A percentile compares a stretch with the other conserved stretches of the same genome.
These are phyloP conservation scores for Rubia balearica DNA, from an alignment of 305 asterid species.

Conservation along the genomic window DNA sequence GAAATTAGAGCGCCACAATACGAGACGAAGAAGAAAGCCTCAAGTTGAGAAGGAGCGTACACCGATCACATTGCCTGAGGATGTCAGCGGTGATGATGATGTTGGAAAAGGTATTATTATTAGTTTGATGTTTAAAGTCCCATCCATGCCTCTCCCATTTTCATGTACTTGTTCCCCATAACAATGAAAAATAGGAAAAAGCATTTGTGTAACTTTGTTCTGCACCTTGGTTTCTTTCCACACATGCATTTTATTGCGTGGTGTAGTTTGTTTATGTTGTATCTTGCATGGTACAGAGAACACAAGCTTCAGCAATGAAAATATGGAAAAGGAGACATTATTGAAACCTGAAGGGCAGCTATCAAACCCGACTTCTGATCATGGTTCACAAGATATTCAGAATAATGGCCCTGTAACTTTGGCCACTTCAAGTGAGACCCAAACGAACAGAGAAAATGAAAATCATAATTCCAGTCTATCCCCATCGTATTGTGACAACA, in stretches of 20 bases:
- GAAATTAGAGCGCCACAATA: slow-evolving; percentile 79
- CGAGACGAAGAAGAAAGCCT: slow-evolving; percentile 67
- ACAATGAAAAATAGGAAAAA: slow-evolving; percentile 3
- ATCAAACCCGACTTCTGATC: slow-evolving; percentile 34
- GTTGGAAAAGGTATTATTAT: slow-evolving; percentile 47
- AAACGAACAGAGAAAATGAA: slow-evolving; percentile 36
- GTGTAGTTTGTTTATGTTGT: slow-evolving; percentile 18
- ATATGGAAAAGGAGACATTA: slow-evolving; percentile 39
- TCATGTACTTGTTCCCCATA: not conserved
- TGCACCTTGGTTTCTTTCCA: slow-evolving; percentile 4
- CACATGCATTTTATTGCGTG: slow-evolving; percentile 5
- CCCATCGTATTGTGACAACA: slow-evolving; percentile 53
- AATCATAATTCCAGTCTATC: slow-evolving; percentile 38
- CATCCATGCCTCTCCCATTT: not conserved
- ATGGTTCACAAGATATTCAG: slow-evolving; percentile 42
- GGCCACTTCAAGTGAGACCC: slow-evolving; percentile 43
- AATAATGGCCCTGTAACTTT: slow-evolving; percentile 41
- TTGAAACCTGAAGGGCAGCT: slow-evolving; percentile 54
- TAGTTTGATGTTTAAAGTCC: not conserved
- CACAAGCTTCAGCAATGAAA: slow-evolving; percentile 36
- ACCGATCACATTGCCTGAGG: slow-evolving; percentile 36
- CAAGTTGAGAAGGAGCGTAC: slow-evolving; percentile 40
- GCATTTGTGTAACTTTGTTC: not conserved
- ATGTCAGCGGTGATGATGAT: slow-evolving; percentile 53
- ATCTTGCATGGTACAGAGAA: slow-evolving; percentile 41